Percentiles rank a stretch among this genome's conserved stretches.
phyloP scores from a whole-genome alignment of 169 alveolate genomes.

The Cryptosporidium viatorum region DNA sequence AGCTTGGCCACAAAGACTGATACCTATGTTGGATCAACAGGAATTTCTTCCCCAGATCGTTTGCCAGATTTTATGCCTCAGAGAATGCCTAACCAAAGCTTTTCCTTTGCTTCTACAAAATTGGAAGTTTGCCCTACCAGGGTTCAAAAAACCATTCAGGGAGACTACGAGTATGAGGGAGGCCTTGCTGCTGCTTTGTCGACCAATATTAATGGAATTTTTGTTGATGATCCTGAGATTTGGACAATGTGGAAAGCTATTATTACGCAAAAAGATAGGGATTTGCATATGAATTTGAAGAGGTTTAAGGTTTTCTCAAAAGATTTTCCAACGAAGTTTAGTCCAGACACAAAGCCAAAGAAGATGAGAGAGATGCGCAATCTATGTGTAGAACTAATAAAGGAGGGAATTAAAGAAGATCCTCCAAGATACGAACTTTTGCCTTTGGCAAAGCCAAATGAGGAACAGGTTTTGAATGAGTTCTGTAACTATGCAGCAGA shows the following conservation, averaged over 20 bases:
- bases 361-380: slow-evolving; percentile 33
- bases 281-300: slow-evolving; percentile 47
- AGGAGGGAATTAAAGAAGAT: slow-evolving; percentile 51
- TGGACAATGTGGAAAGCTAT: slow-evolving; percentile 75
- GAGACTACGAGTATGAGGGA: slow-evolving; percentile 44
- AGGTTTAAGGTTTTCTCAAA: slow-evolving; percentile 45
- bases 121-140: slow-evolving; percentile 29
- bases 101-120: slow-evolving; percentile 36
- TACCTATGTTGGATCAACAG: slow-evolving; percentile 4
- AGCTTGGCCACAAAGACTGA: slow-evolving; percentile 23
- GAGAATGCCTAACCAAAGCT: slow-evolving; percentile 50
- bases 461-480: slow-evolving; percentile 43
- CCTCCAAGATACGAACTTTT: slow-evolving; percentile 64
- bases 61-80: slow-evolving; percentile 35
- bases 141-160: not conserved
- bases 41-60: not conserved
- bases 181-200: slow-evolving; percentile 13
- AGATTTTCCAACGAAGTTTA: slow-evolving; percentile 48
- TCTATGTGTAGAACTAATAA: slow-evolving; percentile 38
- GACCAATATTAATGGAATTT: not conserved
- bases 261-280: slow-evolving; percentile 58
- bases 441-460: slow-evolving; percentile 68
- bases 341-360: slow-evolving; percentile 36
- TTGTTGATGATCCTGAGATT: slow-evolving; percentile 68
- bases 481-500: slow-evolving; percentile 74